phyloP scores from a whole-genome alignment of 129 eudicot genomes.

The Artemisia annua region DNA sequence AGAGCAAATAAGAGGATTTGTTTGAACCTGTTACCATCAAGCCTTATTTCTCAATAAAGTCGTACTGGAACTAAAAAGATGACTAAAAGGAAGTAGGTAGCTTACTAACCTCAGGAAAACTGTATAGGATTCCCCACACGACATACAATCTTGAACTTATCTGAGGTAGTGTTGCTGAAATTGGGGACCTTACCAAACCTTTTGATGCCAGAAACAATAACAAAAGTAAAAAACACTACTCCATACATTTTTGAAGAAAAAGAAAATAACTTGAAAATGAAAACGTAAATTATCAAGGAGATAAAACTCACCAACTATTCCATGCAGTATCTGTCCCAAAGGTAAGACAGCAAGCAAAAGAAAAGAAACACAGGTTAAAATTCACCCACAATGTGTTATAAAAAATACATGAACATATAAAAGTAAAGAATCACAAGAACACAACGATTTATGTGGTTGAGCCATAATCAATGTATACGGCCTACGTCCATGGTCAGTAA shows the following conservation, averaged over 20 bases:
- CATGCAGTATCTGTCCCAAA: slow-evolving; percentile 68
- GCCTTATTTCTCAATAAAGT: neutral
- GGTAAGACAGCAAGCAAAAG: slow-evolving; percentile 8
- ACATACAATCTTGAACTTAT: slow-evolving; percentile 80
- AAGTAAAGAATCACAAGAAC: too few species aligned
- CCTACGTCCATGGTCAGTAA: too few species aligned
- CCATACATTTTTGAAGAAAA: neutral
- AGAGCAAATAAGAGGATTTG: slow-evolving; percentile 69
- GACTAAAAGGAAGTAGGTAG: neutral
- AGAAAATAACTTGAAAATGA: neutral
- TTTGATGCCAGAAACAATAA: slow-evolving; percentile 16
- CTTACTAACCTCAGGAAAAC: slow-evolving; percentile 71
- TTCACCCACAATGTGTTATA: neutral
- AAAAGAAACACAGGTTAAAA: slow-evolving; percentile 22
- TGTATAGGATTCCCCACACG: slow-evolving; percentile 87
- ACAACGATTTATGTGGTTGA: too few species aligned
- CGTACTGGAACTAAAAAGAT: neutral
- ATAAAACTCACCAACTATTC: slow-evolving; percentile 53
- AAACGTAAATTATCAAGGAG: slow-evolving; percentile 3
- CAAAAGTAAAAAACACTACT: neutral
- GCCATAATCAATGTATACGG: too few species aligned
- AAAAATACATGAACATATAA: too few species aligned
- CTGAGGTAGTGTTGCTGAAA: slow-evolving; percentile 90
- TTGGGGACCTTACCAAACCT: slow-evolving; percentile 95
- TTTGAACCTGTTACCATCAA: slow-evolving; percentile 55